phyloP scores from a whole-genome alignment of 164 flowering plant species.

The Liquidambar formosana region DNA sequence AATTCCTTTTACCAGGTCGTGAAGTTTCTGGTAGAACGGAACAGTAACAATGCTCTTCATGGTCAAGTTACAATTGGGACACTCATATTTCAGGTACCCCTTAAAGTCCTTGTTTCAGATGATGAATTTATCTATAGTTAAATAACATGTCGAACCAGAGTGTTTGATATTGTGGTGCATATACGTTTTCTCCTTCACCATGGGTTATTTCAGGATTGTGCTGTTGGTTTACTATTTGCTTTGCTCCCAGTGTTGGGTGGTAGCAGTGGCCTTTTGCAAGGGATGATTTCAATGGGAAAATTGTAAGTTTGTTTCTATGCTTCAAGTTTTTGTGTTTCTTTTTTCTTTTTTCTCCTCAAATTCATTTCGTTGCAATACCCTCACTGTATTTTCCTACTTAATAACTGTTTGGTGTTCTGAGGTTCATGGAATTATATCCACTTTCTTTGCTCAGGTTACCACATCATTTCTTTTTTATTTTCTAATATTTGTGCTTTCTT shows the following conservation, averaged over 20 bases:
- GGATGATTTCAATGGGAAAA: conserved; percentile 81
- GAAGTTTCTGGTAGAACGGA: conserved; percentile 77
- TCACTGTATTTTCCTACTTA: background rate
- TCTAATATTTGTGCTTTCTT: background rate
- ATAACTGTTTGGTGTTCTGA: background rate
- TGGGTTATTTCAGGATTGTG: conserved; percentile 79
- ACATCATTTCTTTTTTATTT: background rate
- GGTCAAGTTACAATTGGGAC: conserved; percentile 97
- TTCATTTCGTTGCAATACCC: background rate
- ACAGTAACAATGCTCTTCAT: conserved; percentile 65
- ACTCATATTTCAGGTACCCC: conserved; percentile 84
- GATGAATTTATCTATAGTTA: background rate
- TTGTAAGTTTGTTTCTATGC: conserved; percentile 51
- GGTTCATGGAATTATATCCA: background rate
- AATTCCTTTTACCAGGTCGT: conserved; percentile 57
- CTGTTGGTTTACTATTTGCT: conserved; percentile 95
- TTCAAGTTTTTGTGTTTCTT: background rate
- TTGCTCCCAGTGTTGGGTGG: conserved; percentile 98
- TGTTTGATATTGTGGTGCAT: conserved; percentile 1
- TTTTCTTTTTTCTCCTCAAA: background rate
- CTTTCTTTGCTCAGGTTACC: background rate
- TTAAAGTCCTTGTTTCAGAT: conserved; percentile 8
- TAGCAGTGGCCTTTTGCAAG: conserved; percentile 71
- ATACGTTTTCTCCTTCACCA: conserved; percentile 1
- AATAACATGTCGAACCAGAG: background rate